Evolutionary conservation across 345 rosid species (phyloP).

Genomic region (Sisymbrium altissimum): DNA sequence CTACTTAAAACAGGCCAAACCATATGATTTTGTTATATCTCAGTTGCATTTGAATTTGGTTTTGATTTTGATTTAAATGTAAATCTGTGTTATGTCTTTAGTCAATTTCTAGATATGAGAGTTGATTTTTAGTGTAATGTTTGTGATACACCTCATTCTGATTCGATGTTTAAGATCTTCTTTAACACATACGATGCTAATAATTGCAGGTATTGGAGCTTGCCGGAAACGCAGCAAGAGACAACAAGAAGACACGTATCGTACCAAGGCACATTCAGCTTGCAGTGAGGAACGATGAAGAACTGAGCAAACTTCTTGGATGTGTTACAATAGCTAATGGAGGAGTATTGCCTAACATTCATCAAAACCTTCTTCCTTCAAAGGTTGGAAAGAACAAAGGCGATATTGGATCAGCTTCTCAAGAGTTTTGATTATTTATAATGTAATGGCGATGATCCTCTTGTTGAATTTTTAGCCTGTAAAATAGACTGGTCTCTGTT

Average conservation of each 20-base stretch:
- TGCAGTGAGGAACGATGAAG: conserved; percentile 69
- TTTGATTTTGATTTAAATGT: no score
- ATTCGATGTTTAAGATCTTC: background rate
- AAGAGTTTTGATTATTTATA: conserved; percentile 40
- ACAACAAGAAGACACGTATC: conserved; percentile 69
- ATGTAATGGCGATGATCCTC: background rate
- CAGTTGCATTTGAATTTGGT: no score
- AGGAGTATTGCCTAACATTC: conserved; percentile 73
- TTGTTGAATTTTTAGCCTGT: background rate
- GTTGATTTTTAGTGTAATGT: no score
- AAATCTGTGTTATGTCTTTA: no score
- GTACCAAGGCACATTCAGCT: conserved; percentile 74
- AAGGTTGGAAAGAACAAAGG: conserved; percentile 53
- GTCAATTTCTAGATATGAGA: no score
- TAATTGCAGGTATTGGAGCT: conserved; percentile 55
- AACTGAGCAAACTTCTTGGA: conserved; percentile 61
- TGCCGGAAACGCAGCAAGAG: conserved; percentile 80
- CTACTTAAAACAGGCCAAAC: no score
- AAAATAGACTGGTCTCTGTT: background rate
- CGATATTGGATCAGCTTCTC: conserved; percentile 62
- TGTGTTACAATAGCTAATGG: conserved; percentile 68
- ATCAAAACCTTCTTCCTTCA: conserved; percentile 55
- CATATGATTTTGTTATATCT: no score
- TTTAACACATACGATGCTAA: no score
- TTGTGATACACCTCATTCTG: background rate